These are phyloP conservation scores for Plasmodium gaboni DNA, from an alignment of 169 alveolate genomes.

Conservation along the genomic window DNA sequence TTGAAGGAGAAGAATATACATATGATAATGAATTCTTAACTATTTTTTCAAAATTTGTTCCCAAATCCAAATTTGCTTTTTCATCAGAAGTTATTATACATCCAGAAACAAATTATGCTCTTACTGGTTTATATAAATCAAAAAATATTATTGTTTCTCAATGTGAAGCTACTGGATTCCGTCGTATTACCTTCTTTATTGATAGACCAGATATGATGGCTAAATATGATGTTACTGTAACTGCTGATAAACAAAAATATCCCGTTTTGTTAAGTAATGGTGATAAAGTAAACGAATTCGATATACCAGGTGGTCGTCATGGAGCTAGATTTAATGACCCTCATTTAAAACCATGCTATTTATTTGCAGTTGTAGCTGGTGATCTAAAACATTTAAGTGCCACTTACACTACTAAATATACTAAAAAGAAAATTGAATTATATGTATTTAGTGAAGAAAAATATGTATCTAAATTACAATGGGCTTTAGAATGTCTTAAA, in stretches of 20 bases:
- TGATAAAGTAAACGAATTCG: slow-evolving; percentile 84
- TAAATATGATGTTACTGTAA: slow-evolving; percentile 85
- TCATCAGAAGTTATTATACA: slow-evolving; percentile 86
- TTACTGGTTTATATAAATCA: slow-evolving; percentile 90
- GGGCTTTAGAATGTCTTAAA: slow-evolving; percentile 91
- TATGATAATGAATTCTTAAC: slow-evolving; percentile 84
- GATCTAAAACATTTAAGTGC: slow-evolving; percentile 84
- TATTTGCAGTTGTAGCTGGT: slow-evolving; percentile 95
- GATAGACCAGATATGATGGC: slow-evolving; percentile 95
- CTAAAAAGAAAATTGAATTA: slow-evolving; percentile 86
- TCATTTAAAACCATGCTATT: slow-evolving; percentile 92
- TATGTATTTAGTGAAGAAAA: slow-evolving; percentile 89
- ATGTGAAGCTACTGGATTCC: slow-evolving; percentile 94
- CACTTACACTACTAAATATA: slow-evolving; percentile 86
- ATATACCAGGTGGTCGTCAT: slow-evolving; percentile 85
- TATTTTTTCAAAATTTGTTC: slow-evolving; percentile 79
- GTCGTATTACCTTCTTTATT: slow-evolving; percentile 91
- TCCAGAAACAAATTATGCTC: slow-evolving; percentile 87
- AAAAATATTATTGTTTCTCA: slow-evolving; percentile 92
- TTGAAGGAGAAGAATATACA: slow-evolving; percentile 81
- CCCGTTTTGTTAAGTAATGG: slow-evolving; percentile 93
- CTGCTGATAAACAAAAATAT: slow-evolving; percentile 89
- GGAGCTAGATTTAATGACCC: slow-evolving; percentile 93
- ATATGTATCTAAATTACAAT: slow-evolving; percentile 85
- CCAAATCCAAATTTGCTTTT: slow-evolving; percentile 79